phyloP scores from a whole-genome alignment of 129 eudicot genomes.

The Escallonia herrerae region DNA sequence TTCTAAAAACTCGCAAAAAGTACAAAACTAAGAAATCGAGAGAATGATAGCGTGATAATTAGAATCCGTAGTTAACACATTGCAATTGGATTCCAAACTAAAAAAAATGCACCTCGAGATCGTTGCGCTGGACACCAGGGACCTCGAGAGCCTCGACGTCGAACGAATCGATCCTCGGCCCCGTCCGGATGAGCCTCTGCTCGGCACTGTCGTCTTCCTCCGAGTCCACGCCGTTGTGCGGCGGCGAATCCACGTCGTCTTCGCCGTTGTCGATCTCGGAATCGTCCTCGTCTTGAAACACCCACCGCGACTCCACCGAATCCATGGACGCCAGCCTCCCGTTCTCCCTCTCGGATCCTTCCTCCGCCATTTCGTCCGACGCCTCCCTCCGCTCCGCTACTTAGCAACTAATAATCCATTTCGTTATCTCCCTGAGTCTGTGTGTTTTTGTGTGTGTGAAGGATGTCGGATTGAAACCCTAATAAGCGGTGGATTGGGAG shows the following conservation, averaged over 20 bases:
- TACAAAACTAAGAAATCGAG: too few species aligned
- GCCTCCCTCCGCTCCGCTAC: not conserved
- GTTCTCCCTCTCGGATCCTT: slow-evolving; percentile 28
- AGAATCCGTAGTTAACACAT: not conserved
- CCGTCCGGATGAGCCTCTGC: slow-evolving; percentile 49
- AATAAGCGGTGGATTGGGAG: too few species aligned
- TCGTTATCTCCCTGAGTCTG: not conserved
- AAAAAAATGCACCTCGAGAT: slow-evolving; percentile 34
- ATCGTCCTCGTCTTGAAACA: slow-evolving; percentile 17
- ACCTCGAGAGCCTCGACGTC: slow-evolving; percentile 64
- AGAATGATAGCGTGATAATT: too few species aligned
- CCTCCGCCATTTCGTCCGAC: slow-evolving; percentile 15
- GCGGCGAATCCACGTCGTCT: slow-evolving; percentile 16
- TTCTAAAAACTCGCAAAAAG: not conserved
- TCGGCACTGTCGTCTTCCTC: slow-evolving; percentile 24
- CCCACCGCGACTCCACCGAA: slow-evolving; percentile 29
- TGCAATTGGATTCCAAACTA: not conserved
- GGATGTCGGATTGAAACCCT: too few species aligned
- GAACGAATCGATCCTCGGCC: slow-evolving; percentile 62
- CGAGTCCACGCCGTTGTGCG: slow-evolving; percentile 2
- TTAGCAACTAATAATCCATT: not conserved
- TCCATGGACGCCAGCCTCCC: slow-evolving; percentile 16
- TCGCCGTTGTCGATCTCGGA: slow-evolving; percentile 3
- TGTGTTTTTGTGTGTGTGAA: not conserved
- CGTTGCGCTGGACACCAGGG: slow-evolving; percentile 45